Evolutionary conservation across 169 alveolate genomes (phyloP).

Genomic region (Perkinsus marinus): DNA sequence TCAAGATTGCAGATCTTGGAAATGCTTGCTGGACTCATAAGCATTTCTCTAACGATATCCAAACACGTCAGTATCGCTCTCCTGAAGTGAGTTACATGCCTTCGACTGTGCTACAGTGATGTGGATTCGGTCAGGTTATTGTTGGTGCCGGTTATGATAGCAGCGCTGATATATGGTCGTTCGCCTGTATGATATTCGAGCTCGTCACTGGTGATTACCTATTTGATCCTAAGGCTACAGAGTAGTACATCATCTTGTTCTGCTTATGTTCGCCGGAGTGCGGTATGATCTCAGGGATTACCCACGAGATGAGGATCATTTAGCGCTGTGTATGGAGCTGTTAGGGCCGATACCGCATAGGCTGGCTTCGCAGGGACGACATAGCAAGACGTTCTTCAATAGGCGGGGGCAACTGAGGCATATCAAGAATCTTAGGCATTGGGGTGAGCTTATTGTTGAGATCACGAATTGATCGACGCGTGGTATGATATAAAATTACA

Average conservation of each 20-base stretch:
- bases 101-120: neutral
- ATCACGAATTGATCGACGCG: too few species aligned
- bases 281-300: conserved; percentile 21
- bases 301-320: conserved; percentile 75
- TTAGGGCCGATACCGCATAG: conserved; percentile 48
- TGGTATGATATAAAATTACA: too few species aligned
- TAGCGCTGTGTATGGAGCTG: conserved; percentile 78
- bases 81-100: conserved; percentile 81
- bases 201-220: conserved; percentile 93
- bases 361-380: neutral
- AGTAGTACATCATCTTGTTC: conserved; percentile 37
- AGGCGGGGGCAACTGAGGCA: conserved; percentile 47
- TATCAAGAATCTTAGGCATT: conserved; percentile 46
- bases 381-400: conserved; percentile 41
- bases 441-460: conserved; percentile 25
- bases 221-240: conserved; percentile 86
- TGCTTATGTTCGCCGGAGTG: conserved; percentile 24
- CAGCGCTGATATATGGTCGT: conserved; percentile 94
- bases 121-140: conserved; percentile 49
- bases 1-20: conserved; percentile 90
- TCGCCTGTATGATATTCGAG: conserved; percentile 95
- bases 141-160: conserved; percentile 81
- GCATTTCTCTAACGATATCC: conserved; percentile 86
- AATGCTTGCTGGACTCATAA: conserved; percentile 95
- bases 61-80: conserved; percentile 93